These are phyloP conservation scores for Sphagnum magellanicum DNA, from an alignment of 228 moss, liverwort and hornwort species.

Conservation along the genomic window DNA sequence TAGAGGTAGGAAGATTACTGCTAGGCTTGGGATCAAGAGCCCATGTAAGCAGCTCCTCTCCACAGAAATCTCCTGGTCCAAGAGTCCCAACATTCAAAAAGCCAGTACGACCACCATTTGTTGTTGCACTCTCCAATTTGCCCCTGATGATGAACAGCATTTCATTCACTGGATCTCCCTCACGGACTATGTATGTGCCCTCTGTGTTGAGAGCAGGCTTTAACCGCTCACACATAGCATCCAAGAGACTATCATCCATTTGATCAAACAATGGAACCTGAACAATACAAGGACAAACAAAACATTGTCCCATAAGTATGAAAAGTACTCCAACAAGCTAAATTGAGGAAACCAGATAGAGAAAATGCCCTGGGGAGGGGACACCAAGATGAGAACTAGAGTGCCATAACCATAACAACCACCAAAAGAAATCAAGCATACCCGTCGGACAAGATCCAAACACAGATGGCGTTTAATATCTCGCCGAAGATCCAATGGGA, in stretches of 20 bases:
- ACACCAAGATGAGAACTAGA: not conserved
- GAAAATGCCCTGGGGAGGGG: not conserved
- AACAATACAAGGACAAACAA: not conserved
- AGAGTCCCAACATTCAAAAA: constrained; percentile 37
- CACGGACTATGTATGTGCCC: constrained; percentile 38
- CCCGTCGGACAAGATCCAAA: constrained; percentile 40
- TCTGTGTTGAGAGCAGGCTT: constrained; percentile 53
- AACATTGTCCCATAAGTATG: not conserved
- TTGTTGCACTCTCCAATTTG: constrained; percentile 53
- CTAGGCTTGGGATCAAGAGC: constrained; percentile 55
- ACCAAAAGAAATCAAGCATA: constrained; percentile 5
- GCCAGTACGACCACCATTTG: constrained; percentile 56
- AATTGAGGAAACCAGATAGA: not conserved
- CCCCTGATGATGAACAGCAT: constrained; percentile 73
- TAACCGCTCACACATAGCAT: constrained; percentile 68
- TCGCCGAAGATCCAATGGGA: constrained; percentile 61
- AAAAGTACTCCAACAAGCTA: not conserved
- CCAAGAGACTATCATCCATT: constrained; percentile 66
- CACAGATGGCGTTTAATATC: constrained; percentile 66
- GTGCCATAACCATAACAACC: not conserved
- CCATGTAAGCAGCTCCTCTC: constrained; percentile 76
- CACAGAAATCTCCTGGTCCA: constrained; percentile 44
- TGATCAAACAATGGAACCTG: constrained; percentile 58
- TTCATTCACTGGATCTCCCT: constrained; percentile 60
- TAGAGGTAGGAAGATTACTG: constrained; percentile 52